phyloP scores from a whole-genome alignment of 345 rosid genomes.

The Eucalyptus regnans region DNA sequence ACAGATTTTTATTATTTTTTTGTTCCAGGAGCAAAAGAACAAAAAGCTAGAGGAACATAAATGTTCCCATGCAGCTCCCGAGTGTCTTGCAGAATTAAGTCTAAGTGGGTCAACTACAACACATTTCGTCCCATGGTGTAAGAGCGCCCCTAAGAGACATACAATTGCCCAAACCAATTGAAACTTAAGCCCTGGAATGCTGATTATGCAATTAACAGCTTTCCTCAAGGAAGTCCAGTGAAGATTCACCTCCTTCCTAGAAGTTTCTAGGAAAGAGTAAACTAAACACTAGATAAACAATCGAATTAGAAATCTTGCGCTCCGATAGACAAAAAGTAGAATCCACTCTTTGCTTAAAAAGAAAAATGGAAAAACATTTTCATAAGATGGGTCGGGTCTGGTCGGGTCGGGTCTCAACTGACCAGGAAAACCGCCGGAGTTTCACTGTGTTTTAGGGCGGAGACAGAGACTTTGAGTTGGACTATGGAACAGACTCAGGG shows the following conservation, averaged over 20 bases:
- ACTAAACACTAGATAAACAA: background rate
- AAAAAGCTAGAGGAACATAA: no score
- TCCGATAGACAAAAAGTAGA: accelerated
- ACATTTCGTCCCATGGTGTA: accelerated
- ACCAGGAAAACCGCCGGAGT: background rate
- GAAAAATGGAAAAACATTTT: background rate
- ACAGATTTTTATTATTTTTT: accelerated
- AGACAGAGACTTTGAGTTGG: background rate
- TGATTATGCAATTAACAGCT: slow-evolving; percentile 8
- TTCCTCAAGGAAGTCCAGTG: background rate
- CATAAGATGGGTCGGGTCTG: background rate
- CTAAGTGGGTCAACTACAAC: background rate
- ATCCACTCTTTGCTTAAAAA: background rate
- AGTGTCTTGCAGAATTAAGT: accelerated
- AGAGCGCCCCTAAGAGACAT: background rate
- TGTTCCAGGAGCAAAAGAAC: no score
- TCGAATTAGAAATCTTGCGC: background rate
- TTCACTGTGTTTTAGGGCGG: background rate
- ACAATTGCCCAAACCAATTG: background rate
- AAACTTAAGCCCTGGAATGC: slow-evolving; percentile 13
- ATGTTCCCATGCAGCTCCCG: no score
- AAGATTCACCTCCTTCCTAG: background rate
- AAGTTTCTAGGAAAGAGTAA: background rate
- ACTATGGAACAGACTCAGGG: background rate
- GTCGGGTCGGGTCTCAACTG: background rate